Evolutionary conservation across 140 eudicot species (phyloP).

Genomic region (Anethum foeniculum): DNA sequence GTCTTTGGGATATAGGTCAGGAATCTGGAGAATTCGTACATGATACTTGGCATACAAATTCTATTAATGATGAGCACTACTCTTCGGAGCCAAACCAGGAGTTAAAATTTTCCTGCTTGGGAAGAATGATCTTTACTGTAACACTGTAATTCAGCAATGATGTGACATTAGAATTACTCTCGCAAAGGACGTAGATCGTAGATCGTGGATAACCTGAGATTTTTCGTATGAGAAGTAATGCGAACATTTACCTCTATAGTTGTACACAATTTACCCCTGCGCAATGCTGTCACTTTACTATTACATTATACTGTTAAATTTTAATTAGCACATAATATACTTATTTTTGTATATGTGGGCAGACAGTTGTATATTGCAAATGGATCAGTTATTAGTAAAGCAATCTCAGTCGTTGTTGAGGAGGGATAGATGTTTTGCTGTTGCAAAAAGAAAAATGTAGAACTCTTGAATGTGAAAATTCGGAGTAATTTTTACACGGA

Average conservation of each 20-base stretch:
- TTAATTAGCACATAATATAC: neutral
- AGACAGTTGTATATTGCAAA: neutral
- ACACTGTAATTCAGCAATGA: neutral
- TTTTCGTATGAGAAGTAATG: neutral
- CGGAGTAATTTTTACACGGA: neutral
- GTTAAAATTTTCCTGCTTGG: neutral
- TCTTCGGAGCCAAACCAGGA: neutral
- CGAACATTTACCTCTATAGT: neutral
- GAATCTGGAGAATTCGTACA: slow-evolving; percentile 63
- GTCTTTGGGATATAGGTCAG: slow-evolving; percentile 84
- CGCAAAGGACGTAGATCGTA: neutral
- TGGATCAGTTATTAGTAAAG: neutral
- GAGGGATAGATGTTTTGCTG: no score
- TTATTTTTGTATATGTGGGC: neutral
- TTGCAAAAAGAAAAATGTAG: neutral
- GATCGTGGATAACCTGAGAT: neutral
- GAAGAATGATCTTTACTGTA: neutral
- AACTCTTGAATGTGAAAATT: neutral
- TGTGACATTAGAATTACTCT: neutral
- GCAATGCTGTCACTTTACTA: neutral
- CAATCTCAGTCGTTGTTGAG: neutral
- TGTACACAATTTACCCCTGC: neutral
- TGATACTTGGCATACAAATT: slow-evolving; percentile 18
- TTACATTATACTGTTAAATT: neutral
- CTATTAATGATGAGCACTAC: neutral